Conservation (phyloP, 441 rosid genomes). For the Daphne laureola region DNA sequence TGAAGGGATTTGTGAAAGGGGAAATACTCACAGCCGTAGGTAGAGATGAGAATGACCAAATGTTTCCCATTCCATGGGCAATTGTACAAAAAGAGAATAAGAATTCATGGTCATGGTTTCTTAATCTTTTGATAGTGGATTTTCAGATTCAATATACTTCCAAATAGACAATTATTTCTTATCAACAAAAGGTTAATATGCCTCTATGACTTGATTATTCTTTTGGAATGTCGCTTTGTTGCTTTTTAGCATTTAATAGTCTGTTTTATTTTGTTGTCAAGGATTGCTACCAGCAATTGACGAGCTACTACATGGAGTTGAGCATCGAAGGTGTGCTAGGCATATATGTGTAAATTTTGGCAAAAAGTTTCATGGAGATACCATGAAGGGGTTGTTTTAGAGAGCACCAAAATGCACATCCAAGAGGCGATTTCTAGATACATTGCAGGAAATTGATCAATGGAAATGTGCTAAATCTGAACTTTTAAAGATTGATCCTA, state of each 20-base stretch:
- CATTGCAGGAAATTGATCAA: no score
- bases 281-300: background rate
- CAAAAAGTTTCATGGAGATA: background rate
- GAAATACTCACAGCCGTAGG: background rate
- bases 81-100: background rate
- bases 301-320: background rate
- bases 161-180: background rate
- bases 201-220: background rate
- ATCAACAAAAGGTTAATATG: background rate
- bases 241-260: background rate
- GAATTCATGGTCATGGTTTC: conserved; percentile 3
- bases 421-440: no score
- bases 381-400: background rate
- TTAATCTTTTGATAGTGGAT: background rate
- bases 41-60: background rate
- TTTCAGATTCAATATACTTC: background rate
- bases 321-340: background rate
- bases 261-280: background rate
- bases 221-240: no score
- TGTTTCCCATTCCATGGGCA: background rate
- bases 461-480: no score
- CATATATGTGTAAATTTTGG: background rate
- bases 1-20: background rate
- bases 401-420: background rate
- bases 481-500: no score